Evolutionary conservation across 2,329 filamentous ascomycete species (phyloP), one percentile per base, ranked within the genome.

Genomic region (Clonostachys rosea): DNA sequence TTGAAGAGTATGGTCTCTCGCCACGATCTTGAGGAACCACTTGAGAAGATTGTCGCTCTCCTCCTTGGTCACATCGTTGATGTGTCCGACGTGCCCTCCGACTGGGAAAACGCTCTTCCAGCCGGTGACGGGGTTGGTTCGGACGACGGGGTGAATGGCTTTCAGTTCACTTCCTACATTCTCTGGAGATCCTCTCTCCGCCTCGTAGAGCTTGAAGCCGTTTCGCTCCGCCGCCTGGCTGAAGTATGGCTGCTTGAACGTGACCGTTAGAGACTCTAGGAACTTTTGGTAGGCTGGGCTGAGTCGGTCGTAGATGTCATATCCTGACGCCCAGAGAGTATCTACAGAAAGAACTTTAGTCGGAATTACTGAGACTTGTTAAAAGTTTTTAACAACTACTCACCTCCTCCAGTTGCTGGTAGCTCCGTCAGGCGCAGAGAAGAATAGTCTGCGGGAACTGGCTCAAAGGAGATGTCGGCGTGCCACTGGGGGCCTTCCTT

Each of bases 121-220:
- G 0, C 80, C 81, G 0, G 80, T 83, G 0, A 84, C 79, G 0
- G 81, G 81, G 46, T 84, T 81, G 0, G 81, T 84, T 11, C 80
- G 69, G 6, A 83, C 67, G 1, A 83, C 71, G 1, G 79, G 79
- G 50, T 84, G 80, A 1, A 69, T 62, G 0, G 78, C 71, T 10
- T 55, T 58, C 35, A 84, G 62, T 5, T 71, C 63, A 16, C 56
- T 61, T 3, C 76, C 79, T 2, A 74, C 58, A 49, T 84, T 84
- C 6, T 49, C 54, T 0, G 60, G 59, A 16, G 55, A 47, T 3
- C 69, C 69, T 10, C 68, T 54, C 3, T 61, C 52, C n/a, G 60
- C 51, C 10, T 62, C 58, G 37, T 69, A 65, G 12, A 69, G 50
- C 35, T 57, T 52, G 35, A 60, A 58, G 20, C 56, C 57, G 43